Evolutionary conservation across 139 green algal species (phyloP), one percentile per base, ranked within the genome.

Genomic region (Spirogloea muscicola): DNA sequence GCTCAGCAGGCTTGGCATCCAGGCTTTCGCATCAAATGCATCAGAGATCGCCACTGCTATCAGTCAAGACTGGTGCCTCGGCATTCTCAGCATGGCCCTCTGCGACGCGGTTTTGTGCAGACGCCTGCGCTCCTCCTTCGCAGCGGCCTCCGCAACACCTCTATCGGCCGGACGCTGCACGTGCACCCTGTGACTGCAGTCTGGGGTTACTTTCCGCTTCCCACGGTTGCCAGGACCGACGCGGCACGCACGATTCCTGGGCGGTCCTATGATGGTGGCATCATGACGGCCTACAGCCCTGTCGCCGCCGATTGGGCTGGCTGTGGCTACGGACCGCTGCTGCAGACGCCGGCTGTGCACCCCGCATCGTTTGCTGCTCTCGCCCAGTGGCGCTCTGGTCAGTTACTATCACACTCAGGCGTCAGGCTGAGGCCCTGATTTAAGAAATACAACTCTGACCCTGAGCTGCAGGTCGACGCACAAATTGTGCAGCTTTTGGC

Each of bases 91-190:
- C n/a, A n/a, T n/a, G n/a, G n/a, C n/a, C n/a, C n/a, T n/a, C n/a
- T n/a, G n/a, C n/a, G n/a, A n/a, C n/a, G 66, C 61, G 0, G 84
- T 80, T n/a, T n/a, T 18, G 60, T 92, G 40, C 77, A 90, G 80
- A 87, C 73, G 18, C 88, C 88, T 0, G 82, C 87, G 18, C 79
- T 92, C 76, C 83, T 92, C 64, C 82, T 90, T 44, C 72, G 88
- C 29, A 86, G 74, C 38, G 83, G 79, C 25, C 66, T 92, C 13
- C 82, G 84, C 49, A 85, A 84, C 46, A 84, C 88, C 3, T 84
- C 84, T 10, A 43, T 31, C 16, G 70, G 90, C 44, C 74, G 89
- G 31, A 72, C 78, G 5, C 52, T 92, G 61, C 88, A 90, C 75
- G n/a, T 86, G 2, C 82, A 76, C 6, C 1, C 63, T 0, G 83